These are phyloP conservation scores for Exophiala oligosperma DNA, from an alignment of 2,329 filamentous ascomycete genomes.

Conservation along the genomic window DNA sequence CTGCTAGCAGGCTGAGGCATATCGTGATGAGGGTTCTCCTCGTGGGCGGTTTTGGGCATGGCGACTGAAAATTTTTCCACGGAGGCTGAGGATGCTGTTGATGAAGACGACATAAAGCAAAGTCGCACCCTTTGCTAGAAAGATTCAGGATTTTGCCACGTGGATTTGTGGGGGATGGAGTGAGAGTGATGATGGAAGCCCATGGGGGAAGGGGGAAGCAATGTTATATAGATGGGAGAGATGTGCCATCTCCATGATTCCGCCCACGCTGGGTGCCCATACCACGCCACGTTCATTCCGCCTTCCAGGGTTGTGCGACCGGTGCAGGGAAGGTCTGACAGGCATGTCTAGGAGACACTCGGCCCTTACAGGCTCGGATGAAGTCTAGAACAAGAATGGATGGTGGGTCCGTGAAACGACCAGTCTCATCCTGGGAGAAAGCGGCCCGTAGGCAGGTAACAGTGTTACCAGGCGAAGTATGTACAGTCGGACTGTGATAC, in stretches of 20 bases:
- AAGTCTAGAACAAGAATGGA: slow-evolving; percentile 15
- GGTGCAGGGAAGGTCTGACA: background rate
- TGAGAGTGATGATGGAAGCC: slow-evolving; percentile 10
- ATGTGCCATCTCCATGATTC: slow-evolving; percentile 12
- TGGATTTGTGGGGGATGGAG: slow-evolving; percentile 16
- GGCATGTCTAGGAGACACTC: slow-evolving; percentile 2
- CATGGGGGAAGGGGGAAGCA: slow-evolving; percentile 10
- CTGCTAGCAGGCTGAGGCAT: slow-evolving; percentile 12
- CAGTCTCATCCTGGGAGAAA: background rate
- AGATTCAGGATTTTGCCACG: background rate
- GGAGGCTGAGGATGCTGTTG: slow-evolving; percentile 12
- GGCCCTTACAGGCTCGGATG: slow-evolving; percentile 7
- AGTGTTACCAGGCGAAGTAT: background rate
- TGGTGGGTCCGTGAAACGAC: slow-evolving; percentile 2
- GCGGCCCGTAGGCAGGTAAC: background rate
- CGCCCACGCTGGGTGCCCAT: slow-evolving; percentile 2
- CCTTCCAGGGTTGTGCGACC: slow-evolving; percentile 1
- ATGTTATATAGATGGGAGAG: slow-evolving; percentile 17
- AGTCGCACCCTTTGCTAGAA: slow-evolving; percentile 2
- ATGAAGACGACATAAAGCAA: slow-evolving; percentile 16
- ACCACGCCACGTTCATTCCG: background rate
- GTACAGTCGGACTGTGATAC: background rate
- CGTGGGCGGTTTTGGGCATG: slow-evolving; percentile 18
- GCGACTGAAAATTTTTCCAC: slow-evolving; percentile 13
- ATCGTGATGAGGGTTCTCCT: slow-evolving; percentile 14